phyloP scores from a whole-genome alignment of 139 green algal genomes.

The Protoeuglena noctilucae region DNA sequence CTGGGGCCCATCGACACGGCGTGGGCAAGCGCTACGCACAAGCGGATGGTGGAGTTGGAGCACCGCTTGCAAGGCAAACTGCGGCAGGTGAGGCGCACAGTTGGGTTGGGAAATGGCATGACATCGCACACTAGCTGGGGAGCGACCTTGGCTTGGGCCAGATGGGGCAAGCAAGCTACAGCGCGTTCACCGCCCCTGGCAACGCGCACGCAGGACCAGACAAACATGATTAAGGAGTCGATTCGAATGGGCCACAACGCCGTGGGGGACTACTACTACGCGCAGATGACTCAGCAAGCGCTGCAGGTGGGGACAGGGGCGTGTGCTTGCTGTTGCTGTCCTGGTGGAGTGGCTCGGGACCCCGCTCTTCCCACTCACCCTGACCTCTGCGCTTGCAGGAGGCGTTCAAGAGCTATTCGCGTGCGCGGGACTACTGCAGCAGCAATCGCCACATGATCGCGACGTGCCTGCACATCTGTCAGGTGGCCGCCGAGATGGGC shows the following conservation, averaged over 20 bases:
- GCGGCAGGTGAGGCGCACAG: too few species aligned
- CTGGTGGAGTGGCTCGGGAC: too few species aligned
- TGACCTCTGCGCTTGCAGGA: too few species aligned
- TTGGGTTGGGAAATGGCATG: too few species aligned
- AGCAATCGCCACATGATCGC: slow-evolving; percentile 59
- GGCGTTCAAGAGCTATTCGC: slow-evolving; percentile 78
- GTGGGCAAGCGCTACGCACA: not conserved
- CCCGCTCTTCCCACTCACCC: not conserved
- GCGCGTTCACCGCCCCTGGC: not conserved
- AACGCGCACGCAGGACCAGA: slow-evolving; percentile 26
- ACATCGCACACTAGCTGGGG: too few species aligned
- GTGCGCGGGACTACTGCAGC: slow-evolving; percentile 83
- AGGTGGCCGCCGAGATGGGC: slow-evolving; percentile 50
- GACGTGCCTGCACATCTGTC: slow-evolving; percentile 78
- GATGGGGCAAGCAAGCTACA: too few species aligned
- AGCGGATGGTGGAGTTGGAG: not conserved
- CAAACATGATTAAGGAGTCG: slow-evolving; percentile 80
- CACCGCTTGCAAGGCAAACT: not conserved
- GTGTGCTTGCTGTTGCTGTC: too few species aligned
- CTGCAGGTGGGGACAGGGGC: not conserved
- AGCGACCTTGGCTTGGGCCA: too few species aligned
- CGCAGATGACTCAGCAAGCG: not conserved
- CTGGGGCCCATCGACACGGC: too few species aligned
- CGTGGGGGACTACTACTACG: slow-evolving; percentile 69
- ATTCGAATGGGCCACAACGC: slow-evolving; percentile 80